Percentiles rank a stretch among this genome's conserved stretches.
Evolutionary conservation across 176 grass and related monocot species (phyloP).

Genomic region (Musa itinerans): DNA sequence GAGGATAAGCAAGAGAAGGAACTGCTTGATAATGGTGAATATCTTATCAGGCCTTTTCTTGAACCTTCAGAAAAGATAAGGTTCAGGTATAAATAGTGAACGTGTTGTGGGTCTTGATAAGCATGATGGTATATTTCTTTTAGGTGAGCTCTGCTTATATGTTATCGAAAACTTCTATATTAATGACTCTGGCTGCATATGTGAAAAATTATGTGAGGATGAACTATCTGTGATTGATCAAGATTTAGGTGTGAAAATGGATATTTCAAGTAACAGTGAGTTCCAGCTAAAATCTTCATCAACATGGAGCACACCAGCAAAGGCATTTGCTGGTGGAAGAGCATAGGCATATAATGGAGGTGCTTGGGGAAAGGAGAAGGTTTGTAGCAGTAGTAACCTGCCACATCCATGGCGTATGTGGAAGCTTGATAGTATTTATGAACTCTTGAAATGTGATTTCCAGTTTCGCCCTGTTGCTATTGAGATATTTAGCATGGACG

Average conservation of each 20-base stretch:
- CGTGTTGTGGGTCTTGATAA: conserved; percentile 89
- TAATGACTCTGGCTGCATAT: conserved; percentile 87
- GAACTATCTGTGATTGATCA: conserved; percentile 94
- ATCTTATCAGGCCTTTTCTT: conserved; percentile 92
- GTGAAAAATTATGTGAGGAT: conserved; percentile 80
- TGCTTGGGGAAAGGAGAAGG: conserved; percentile 96
- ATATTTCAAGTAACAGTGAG: conserved; percentile 63
- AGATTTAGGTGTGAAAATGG: conserved; percentile 95
- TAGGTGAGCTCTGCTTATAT: conserved; percentile 87
- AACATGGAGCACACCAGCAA: conserved; percentile 39
- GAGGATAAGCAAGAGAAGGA: conserved; percentile 86
- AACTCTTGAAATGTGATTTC: conserved; percentile 92
- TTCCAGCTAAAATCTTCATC: conserved; percentile 70
- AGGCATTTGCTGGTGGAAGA: conserved; percentile 65
- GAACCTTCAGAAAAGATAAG: conserved; percentile 91
- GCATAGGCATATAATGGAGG: conserved; percentile 95
- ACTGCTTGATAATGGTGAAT: conserved; percentile 92
- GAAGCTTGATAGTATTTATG: conserved; percentile 97
- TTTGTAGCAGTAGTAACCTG: conserved; percentile 70
- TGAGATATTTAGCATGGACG: conserved; percentile 99
- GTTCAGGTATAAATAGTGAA: conserved; percentile 92
- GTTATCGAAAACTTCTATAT: conserved; percentile 99
- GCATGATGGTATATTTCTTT: conserved; percentile 94
- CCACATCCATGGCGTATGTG: conserved; percentile 98
- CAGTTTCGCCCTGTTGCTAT: conserved; percentile 97